phyloP scores from a whole-genome alignment of 176 grass and related monocot species.

The Oryza australiensis region DNA sequence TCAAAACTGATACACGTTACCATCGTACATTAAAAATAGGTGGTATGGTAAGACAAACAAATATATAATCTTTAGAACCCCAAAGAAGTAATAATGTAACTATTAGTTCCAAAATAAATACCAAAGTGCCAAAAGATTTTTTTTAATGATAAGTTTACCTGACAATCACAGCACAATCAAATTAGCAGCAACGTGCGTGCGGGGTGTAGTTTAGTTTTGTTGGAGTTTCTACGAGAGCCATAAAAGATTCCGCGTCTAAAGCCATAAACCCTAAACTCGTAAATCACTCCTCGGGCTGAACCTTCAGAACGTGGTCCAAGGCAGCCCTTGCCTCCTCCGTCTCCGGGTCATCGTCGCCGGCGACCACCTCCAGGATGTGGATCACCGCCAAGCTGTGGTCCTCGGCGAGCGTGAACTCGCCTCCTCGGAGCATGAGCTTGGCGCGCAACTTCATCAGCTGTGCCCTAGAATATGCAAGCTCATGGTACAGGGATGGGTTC shows the following conservation, averaged over 20 bases:
- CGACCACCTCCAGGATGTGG: conserved; percentile 56
- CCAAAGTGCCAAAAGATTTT: too few species aligned
- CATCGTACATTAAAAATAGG: too few species aligned
- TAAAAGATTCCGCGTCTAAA: not conserved
- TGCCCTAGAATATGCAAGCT: conserved; percentile 39
- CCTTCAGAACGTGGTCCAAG: conserved; percentile 19
- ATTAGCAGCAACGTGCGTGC: too few species aligned
- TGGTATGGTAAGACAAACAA: too few species aligned
- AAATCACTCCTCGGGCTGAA: conserved; percentile 8
- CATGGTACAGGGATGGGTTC: conserved; percentile 34
- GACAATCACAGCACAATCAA: too few species aligned
- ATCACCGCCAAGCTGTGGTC: conserved; percentile 49
- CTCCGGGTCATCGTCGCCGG: conserved; percentile 45
- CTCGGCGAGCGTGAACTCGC: conserved; percentile 39
- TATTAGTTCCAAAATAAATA: too few species aligned
- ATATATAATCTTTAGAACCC: too few species aligned
- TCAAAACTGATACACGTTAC: too few species aligned
- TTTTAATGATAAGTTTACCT: too few species aligned
- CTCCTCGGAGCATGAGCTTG: conserved; percentile 50
- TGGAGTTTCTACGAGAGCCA: not conserved
- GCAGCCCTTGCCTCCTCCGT: conserved; percentile 24
- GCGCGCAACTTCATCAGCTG: conserved; percentile 49
- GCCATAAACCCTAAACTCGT: not conserved
- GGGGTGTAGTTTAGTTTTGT: not conserved
- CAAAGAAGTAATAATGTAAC: too few species aligned